Evolutionary conservation across 192 early-diverging fungal species (phyloP), one percentile per base, ranked within the genome.

Genomic region (Gorgonomyces haynaldii): DNA sequence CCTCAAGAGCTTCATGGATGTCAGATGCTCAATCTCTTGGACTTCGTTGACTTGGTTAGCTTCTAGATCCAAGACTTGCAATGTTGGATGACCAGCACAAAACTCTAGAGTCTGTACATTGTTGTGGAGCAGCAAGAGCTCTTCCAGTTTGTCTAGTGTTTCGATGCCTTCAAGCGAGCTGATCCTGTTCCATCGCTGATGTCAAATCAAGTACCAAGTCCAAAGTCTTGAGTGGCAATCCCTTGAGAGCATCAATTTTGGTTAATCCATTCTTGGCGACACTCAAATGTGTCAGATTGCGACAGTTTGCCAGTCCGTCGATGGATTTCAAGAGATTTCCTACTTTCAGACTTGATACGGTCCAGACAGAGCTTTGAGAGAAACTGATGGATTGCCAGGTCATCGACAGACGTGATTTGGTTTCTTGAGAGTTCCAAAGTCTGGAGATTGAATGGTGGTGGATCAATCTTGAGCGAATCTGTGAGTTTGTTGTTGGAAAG

Each of bases 381-480:
- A 57, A 74, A 75, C 17, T 62, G 50, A 36, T 70, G 69, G 36
- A 54, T 42, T 1, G 54, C 45, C 35, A 69, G 15, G 48, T 69
- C 60, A 2, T 47, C 37, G 15, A 78, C 65, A 13, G 52, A 39
- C 8, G 32, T 23, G 35, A 79, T 76, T 27, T 56, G 57, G 52
- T 79, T 79, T 10, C 57, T 44, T 7, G 67, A 67, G 20, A 79
- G 56, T 37, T 79, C 67, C 15, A 74, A 39, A 19, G 66, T 52
- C 48, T 76, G 76, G 1, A 75, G 45, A 45, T 72, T 70, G 64
- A 64, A 68, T 13, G 70, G 65, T 5, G 64, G 47, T 6, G 68
- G 65, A 28, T 54, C 30, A 54, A 64, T 62, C 4, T 16, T 36
- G 15, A 61, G 54, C 1, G 58, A 42, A 13, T 45, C 32, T 9